Evolutionary conservation across 2,329 filamentous ascomycete genomes (phyloP).

Genomic region (Colletotrichum sp.): DNA sequence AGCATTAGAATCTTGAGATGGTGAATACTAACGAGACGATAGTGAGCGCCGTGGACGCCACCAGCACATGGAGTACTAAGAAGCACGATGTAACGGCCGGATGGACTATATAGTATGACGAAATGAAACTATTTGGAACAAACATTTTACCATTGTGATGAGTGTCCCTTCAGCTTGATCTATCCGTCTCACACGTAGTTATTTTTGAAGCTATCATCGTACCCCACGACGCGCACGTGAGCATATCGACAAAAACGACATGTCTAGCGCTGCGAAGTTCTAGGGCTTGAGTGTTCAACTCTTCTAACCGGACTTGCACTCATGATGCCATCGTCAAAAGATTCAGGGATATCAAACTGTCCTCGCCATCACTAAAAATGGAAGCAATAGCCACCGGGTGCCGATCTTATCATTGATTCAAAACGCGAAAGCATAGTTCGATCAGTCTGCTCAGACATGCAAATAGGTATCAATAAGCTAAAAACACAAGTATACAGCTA

Average conservation of each 20-base stretch:
- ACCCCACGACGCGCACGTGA: not conserved
- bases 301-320: accelerated
- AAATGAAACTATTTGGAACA: not conserved
- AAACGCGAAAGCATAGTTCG: accelerated
- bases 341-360: accelerated
- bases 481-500: not conserved
- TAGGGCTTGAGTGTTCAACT: too few species aligned
- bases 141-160: accelerated
- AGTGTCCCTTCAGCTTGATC: not conserved
- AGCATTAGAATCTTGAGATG: accelerated
- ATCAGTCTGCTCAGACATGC: too few species aligned
- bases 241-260: too few species aligned
- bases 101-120: not conserved
- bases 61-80: slow-evolving; percentile 13
- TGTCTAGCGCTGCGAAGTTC: too few species aligned
- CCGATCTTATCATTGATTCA: not conserved
- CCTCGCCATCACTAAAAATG: accelerated
- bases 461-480: not conserved
- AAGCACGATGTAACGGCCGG: not conserved
- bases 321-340: accelerated
- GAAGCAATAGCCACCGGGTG: not conserved
- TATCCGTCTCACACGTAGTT: too few species aligned
- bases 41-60: slow-evolving; percentile 11
- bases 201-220: accelerated
- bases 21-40: not conserved